Conservation (phyloP, 345 rosid species). For the Salix udensis region DNA sequence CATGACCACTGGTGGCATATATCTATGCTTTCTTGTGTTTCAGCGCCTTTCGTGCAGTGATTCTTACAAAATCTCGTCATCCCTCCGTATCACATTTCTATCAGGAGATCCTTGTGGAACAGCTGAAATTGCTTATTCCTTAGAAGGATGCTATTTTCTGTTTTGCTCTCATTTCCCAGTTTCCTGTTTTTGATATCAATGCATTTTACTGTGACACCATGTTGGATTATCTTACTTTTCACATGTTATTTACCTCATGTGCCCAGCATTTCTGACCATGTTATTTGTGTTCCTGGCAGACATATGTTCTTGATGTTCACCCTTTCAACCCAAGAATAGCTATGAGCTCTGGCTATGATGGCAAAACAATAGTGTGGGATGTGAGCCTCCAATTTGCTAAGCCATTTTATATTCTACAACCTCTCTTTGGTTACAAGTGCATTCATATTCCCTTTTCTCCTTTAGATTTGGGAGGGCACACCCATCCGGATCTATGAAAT, state of each 20-base stretch:
- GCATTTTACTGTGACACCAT: neutral
- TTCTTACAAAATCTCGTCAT: neutral
- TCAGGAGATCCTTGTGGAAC: neutral
- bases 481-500: constrained; percentile 86
- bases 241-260: neutral
- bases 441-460: constrained; percentile 21
- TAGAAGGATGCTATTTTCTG: neutral
- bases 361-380: constrained; percentile 95
- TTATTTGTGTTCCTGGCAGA: constrained; percentile 50
- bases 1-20: neutral
- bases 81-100: neutral
- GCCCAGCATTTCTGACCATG: constrained; percentile 5
- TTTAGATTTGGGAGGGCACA: constrained; percentile 96
- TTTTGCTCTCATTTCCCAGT: neutral
- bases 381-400: constrained; percentile 55
- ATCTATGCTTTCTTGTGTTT: neutral
- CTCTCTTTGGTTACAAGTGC: constrained; percentile 15
- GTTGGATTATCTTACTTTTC: constrained; percentile 11
- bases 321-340: constrained; percentile 98
- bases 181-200: neutral
- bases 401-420: constrained; percentile 11
- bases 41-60: neutral
- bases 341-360: constrained; percentile 99
- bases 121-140: neutral
- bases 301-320: constrained; percentile 96